Evolutionary conservation across 2,329 filamentous ascomycete species (phyloP), one percentile per base, ranked within the genome.

Genomic region (Cadophora malorum): DNA sequence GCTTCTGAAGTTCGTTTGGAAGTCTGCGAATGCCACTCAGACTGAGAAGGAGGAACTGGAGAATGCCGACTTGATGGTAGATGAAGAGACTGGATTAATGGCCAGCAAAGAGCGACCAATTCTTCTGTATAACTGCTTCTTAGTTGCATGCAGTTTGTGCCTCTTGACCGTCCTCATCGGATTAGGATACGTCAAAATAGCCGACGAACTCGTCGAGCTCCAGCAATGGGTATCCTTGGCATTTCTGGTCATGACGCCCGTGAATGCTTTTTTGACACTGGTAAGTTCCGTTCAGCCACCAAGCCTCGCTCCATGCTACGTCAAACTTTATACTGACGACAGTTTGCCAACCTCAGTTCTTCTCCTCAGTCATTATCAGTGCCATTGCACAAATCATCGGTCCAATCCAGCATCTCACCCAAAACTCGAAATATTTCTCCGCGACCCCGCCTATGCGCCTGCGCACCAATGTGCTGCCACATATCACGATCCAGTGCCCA

Each of bases 251-350:
- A 80, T 94, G 47, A 87, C 87, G n/a, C 91, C 91, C 0, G 81
- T 94, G 33, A 90, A 93, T 76, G 83, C 93, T 67, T 93, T 94
- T 83, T 93, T 94, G 81, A 92, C 91, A 2, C 84, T 94, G 74
- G 55, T 58, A 58, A 58, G 55, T 41, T 31, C 10, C n/a, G 12
- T 19, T 14, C 23, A 45, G 16, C 50, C 50, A 16, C 14, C 23
- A 53, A 25, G 23, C 49, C 12, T 31, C 5, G 23, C 21, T 28
- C 23, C 19, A 7, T 47, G n/a, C 50, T 5, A 49, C n/a, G 9
- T 33, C 3, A 21, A 53, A 33, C 12, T 12, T n/a, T 10, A 35
- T 45, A 38, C 65, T 64, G 28, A 64, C 25, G 19, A 3, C 52
- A 25, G 3, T 12, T 14, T 35, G 47, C 38, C 55, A 19, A 28